These are phyloP conservation scores for Pulveroboletus frians DNA, from an alignment of 768 basidiomycete species.

Conservation along the genomic window DNA sequence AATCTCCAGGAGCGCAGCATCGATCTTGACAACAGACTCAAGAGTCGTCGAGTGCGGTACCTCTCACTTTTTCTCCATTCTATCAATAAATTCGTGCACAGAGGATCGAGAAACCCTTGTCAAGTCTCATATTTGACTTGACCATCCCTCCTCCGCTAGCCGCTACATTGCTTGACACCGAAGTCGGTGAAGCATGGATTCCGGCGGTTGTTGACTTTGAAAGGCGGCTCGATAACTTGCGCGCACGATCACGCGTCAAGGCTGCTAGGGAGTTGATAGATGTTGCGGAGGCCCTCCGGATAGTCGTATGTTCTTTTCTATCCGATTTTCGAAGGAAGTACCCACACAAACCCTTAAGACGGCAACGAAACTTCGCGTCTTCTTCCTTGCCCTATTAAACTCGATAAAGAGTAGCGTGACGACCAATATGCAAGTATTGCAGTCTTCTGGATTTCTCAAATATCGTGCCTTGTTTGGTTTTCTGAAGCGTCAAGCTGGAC, in stretches of 20 bases:
- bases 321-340: background rate
- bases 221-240: slow-evolving; percentile 58
- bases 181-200: slow-evolving; percentile 88
- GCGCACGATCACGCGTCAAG: slow-evolving; percentile 75
- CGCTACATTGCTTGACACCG: slow-evolving; percentile 73
- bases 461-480: slow-evolving; percentile 80
- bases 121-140: slow-evolving; percentile 73
- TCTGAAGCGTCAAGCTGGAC: slow-evolving; percentile 74
- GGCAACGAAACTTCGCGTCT: slow-evolving; percentile 80
- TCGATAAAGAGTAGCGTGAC: slow-evolving; percentile 80
- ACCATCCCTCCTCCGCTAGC: slow-evolving; percentile 79
- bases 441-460: slow-evolving; percentile 81
- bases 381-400: slow-evolving; percentile 79
- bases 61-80: background rate
- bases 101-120: slow-evolving; percentile 87
- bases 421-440: slow-evolving; percentile 90
- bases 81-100: slow-evolving; percentile 30
- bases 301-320: slow-evolving; percentile 58
- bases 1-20: slow-evolving; percentile 88
- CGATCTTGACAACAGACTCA: slow-evolving; percentile 82
- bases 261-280: slow-evolving; percentile 80
- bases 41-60: slow-evolving; percentile 69
- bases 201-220: slow-evolving; percentile 78
- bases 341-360: slow-evolving; percentile 47
- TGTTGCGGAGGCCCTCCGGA: slow-evolving; percentile 79